A percentile compares a stretch with the other conserved stretches of the same genome.
These are phyloP conservation scores for Xylariaceae sp. DNA, from an alignment of 2,329 filamentous ascomycete species.

Conservation along the genomic window DNA sequence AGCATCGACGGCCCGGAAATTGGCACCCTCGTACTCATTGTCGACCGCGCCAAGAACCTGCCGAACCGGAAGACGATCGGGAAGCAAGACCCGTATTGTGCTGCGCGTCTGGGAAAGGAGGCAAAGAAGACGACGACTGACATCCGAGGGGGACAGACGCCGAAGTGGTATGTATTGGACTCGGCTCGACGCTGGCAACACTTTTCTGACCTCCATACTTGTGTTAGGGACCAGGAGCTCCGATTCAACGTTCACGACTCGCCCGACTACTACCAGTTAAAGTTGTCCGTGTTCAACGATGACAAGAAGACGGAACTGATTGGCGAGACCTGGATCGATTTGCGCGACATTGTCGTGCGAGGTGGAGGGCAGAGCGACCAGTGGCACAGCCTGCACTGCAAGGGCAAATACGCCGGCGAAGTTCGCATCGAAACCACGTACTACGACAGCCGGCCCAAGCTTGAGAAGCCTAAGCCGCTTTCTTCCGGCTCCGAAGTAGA, in stretches of 20 bases:
- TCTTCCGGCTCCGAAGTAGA: conserved; percentile 27
- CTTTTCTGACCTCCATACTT: conserved; percentile 11
- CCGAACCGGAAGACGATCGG: conserved; percentile 96
- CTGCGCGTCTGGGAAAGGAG: conserved; percentile 87
- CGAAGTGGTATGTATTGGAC: conserved; percentile 65
- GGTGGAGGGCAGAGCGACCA: conserved; percentile 91
- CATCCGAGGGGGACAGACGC: conserved; percentile 88
- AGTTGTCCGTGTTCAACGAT: conserved; percentile 94
- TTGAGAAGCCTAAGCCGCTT: conserved; percentile 54
- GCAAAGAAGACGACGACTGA: conserved; percentile 96
- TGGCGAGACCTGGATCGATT: conserved; percentile 83
- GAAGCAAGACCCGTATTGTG: conserved; percentile 97
- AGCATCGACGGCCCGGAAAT: conserved; percentile 87
- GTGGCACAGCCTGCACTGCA: conserved; percentile 83
- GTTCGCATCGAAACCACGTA: conserved; percentile 92
- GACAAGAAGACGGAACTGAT: conserved; percentile 97
- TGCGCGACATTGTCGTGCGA: conserved; percentile 70
- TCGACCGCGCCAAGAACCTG: conserved; percentile 93
- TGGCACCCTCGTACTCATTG: conserved; percentile 82
- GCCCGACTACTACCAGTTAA: conserved; percentile 90
- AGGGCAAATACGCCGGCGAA: conserved; percentile 92
- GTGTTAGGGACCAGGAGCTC: conserved; percentile 85
- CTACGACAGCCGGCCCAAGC: conserved; percentile 82
- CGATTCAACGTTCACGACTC: conserved; percentile 95
- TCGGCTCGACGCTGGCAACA: not conserved